phyloP scores from a whole-genome alignment of 1,284 basidiomycete species.

The Caloboletus firmus region DNA sequence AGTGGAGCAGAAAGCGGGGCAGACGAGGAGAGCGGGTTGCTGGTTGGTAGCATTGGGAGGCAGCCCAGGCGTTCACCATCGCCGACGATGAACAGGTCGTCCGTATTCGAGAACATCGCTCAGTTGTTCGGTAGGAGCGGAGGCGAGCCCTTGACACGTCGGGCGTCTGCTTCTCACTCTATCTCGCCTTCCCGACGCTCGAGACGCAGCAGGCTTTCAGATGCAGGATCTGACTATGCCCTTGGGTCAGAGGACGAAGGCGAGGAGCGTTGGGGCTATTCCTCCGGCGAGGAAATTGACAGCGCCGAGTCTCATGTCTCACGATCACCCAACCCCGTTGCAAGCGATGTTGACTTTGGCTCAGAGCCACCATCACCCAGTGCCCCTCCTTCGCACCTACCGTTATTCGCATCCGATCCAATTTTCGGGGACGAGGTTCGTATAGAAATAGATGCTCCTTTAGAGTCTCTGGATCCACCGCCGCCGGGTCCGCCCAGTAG shows the following conservation, averaged over 20 bases:
- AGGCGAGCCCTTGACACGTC: slow-evolving; percentile 44
- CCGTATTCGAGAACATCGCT: slow-evolving; percentile 68
- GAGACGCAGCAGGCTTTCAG: slow-evolving; percentile 53
- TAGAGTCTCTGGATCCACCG: slow-evolving; percentile 61
- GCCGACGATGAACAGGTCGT: slow-evolving; percentile 45
- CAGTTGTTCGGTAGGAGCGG: slow-evolving; percentile 62
- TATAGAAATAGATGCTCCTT: slow-evolving; percentile 70
- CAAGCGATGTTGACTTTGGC: slow-evolving; percentile 64
- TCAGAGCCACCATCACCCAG: slow-evolving; percentile 63
- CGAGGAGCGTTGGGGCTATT: slow-evolving; percentile 77
- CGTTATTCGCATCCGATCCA: slow-evolving; percentile 69
- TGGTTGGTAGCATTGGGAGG: slow-evolving; percentile 26
- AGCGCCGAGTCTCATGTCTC: slow-evolving; percentile 34
- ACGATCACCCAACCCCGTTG: slow-evolving; percentile 40
- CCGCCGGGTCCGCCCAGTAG: slow-evolving; percentile 76
- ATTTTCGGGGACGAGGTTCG: slow-evolving; percentile 79
- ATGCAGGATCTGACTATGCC: slow-evolving; percentile 58
- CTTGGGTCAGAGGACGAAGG: slow-evolving; percentile 53
- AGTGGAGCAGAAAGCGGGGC: slow-evolving; percentile 17
- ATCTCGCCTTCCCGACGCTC: slow-evolving; percentile 52
- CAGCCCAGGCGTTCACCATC: slow-evolving; percentile 37
- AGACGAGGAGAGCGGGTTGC: slow-evolving; percentile 27
- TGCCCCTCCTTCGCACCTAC: slow-evolving; percentile 51
- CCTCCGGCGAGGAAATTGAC: slow-evolving; percentile 67
- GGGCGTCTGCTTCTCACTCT: slow-evolving; percentile 57